Evolutionary conservation across 2,329 filamentous ascomycete species (phyloP).

Genomic region (Fusarium circinatum): DNA sequence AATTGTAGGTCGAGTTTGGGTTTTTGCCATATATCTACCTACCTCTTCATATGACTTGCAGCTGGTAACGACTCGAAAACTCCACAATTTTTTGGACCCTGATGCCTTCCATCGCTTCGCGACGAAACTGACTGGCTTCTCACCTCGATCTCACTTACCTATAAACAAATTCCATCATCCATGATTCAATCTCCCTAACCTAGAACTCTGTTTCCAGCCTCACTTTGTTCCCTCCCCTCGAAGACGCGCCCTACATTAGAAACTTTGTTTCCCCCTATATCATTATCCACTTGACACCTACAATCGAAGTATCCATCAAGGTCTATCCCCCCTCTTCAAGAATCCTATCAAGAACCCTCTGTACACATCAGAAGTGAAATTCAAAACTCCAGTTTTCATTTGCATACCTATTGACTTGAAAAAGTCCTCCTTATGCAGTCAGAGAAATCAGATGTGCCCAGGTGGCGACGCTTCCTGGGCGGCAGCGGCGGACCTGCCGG

Average conservation of each 20-base stretch:
- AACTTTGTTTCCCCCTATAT: neutral
- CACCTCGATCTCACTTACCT: neutral
- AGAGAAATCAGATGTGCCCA: slow-evolving; percentile 18
- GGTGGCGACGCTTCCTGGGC: slow-evolving; percentile 37
- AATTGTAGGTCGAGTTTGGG: neutral
- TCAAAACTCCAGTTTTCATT: neutral
- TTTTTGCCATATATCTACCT: neutral
- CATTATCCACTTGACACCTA: neutral
- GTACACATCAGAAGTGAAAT: neutral
- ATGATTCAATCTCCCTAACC: neutral
- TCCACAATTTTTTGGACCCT: slow-evolving; percentile 20
- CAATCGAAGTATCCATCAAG: slow-evolving; percentile 16
- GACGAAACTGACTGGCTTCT: slow-evolving; percentile 1
- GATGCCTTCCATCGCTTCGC: slow-evolving; percentile 9
- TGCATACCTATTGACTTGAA: neutral
- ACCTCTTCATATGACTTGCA: neutral
- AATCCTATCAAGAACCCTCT: neutral
- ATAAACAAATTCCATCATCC: neutral
- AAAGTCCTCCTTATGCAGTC: slow-evolving; percentile 22
- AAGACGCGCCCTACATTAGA: neutral
- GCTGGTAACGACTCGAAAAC: neutral
- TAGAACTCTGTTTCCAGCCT: neutral
- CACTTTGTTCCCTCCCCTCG: neutral
- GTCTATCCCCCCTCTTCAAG: neutral
- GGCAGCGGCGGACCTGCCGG: slow-evolving; percentile 13